phyloP scores from a whole-genome alignment of 768 basidiomycete genomes.

The Kwoniella sp. region DNA sequence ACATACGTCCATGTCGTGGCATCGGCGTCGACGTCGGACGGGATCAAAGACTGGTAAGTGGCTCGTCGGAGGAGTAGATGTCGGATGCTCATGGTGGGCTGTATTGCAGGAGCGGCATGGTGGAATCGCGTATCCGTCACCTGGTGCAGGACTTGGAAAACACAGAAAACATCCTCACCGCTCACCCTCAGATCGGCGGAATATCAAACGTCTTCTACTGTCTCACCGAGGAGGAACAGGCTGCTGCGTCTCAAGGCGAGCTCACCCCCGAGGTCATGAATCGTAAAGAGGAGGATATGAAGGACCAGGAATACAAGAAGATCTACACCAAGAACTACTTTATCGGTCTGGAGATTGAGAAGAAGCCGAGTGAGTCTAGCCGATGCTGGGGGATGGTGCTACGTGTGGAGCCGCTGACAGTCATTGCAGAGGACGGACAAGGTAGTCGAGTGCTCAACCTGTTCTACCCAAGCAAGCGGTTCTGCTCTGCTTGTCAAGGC shows the following conservation, averaged over 20 bases:
- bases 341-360: slow-evolving; percentile 86
- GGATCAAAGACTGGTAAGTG: slow-evolving; percentile 85
- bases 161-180: slow-evolving; percentile 82
- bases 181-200: slow-evolving; percentile 92
- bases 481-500: slow-evolving; percentile 84
- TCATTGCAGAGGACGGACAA: slow-evolving; percentile 61
- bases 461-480: slow-evolving; percentile 92
- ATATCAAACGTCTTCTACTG: slow-evolving; percentile 85
- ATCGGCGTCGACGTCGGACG: slow-evolving; percentile 74
- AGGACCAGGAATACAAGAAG: slow-evolving; percentile 64
- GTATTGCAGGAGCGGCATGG: slow-evolving; percentile 80
- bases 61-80: not conserved
- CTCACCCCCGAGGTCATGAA: slow-evolving; percentile 66
- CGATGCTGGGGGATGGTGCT: not conserved
- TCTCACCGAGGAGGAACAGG: slow-evolving; percentile 78
- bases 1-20: slow-evolving; percentile 96
- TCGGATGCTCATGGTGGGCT: not conserved
- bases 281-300: slow-evolving; percentile 56
- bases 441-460: slow-evolving; percentile 87
- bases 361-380: slow-evolving; percentile 70
- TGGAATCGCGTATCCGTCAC: slow-evolving; percentile 91
- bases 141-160: slow-evolving; percentile 97
- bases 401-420: not conserved
- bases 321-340: slow-evolving; percentile 97
- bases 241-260: slow-evolving; percentile 81